Evolutionary conservation across 805 yeast genomes (phyloP), one percentile per base, ranked within the genome.

Genomic region (Saccharomycopsis sp.): DNA sequence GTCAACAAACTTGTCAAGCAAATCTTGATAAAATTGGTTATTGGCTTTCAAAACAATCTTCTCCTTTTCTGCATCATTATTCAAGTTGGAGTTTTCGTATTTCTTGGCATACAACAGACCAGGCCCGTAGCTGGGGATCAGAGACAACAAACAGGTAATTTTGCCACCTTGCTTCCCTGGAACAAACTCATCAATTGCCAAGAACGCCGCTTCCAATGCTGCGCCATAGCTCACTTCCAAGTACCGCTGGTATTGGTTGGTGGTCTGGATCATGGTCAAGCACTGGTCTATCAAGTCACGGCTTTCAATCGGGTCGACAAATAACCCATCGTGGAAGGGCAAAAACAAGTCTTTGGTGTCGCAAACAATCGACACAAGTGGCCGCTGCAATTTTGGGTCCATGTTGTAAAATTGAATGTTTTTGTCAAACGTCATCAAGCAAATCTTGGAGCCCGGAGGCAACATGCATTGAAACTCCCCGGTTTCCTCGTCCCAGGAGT

Each of bases 141-240:
- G 62, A 2, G 84, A 69, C 31, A 88, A 60, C 3, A 82, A 58
- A 0, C 83, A 70, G 17, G 80, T 71, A 25, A 89, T 77, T 51
- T 88, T 83, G 45, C 97, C 98, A 47, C 92, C 92, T 6, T 92
- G 95, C n/a, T n/a, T n/a, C 2, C 61, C 56, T 3, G 52, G 52
- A 5, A 65, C 57, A 25, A 68, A 69, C 17, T 63, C 59, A 33
- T 68, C 68, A 20, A 87, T 63, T 5, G 86, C 77, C 39, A 72
- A 54, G 50, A 68, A 62, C 0, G 94, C 89, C 2, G 80, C 75
- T 41, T 76, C 66, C 25, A 86, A 59, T 0, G 94, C 96, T 3
- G 84, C 73, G 0, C 96, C 94, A 54, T 73, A 81, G 21, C 86
- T 77, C 0, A 85, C 79, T 49, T 80, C 88, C 10, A 53, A 48